A percentile compares a stretch with the other conserved stretches of the same genome.
phyloP scores from a whole-genome alignment of 495 filamentous ascomycete genomes.

The Penicillium ochrochloron region DNA sequence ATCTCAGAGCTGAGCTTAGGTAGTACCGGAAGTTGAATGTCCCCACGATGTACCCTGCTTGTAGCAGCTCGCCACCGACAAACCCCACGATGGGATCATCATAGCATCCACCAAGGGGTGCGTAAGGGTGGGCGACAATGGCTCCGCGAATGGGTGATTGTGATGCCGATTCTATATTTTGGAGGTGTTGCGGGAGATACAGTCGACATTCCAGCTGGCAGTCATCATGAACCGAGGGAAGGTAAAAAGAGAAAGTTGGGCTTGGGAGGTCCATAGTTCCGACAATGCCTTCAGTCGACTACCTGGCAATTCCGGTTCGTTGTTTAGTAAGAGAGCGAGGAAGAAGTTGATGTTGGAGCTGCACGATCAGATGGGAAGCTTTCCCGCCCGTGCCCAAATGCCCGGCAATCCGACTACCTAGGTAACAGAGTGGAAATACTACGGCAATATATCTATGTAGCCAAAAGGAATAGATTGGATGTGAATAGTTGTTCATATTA shows the following conservation, averaged over 20 bases:
- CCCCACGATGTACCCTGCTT: slow-evolving; percentile 72
- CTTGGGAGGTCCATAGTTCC: slow-evolving; percentile 43
- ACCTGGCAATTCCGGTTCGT: neutral
- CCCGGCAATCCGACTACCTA: neutral
- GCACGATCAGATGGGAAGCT: neutral
- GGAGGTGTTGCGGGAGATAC: slow-evolving; percentile 62
- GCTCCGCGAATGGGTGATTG: slow-evolving; percentile 60
- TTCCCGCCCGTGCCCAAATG: slow-evolving; percentile 5
- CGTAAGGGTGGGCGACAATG: slow-evolving; percentile 90
- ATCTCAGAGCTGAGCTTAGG: neutral
- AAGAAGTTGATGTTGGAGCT: neutral
- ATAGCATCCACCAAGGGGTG: slow-evolving; percentile 81
- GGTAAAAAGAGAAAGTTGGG: slow-evolving; percentile 66
- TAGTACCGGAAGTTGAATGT: slow-evolving; percentile 92
- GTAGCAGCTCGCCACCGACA: slow-evolving; percentile 64
- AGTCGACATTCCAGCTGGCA: slow-evolving; percentile 76
- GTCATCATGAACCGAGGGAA: slow-evolving; percentile 81
- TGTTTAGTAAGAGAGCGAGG: neutral
- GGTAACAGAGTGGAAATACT: neutral
- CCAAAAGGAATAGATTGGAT: neutral
- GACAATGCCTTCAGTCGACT: neutral
- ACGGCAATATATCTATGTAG: neutral
- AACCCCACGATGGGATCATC: slow-evolving; percentile 78
- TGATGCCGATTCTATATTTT: slow-evolving; percentile 30
- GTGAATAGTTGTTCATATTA: neutral